Conservation (phyloP, 768 basidiomycete genomes). For the Pleurotus ostreatus region DNA sequence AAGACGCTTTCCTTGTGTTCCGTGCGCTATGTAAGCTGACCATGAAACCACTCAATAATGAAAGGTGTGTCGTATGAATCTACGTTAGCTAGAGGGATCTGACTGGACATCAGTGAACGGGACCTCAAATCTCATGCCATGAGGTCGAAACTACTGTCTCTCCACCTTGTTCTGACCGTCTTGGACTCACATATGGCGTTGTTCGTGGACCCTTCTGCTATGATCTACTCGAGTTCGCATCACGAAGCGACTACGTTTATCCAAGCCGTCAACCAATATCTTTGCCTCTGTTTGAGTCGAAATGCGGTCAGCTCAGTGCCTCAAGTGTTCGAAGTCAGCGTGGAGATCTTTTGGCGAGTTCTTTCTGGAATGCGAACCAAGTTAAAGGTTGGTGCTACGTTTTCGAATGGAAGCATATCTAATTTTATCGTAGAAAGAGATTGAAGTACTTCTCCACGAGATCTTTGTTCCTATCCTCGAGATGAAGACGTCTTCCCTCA, state of each 20-base stretch:
- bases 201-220: slow-evolving; percentile 83
- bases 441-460: slow-evolving; percentile 96
- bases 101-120: slow-evolving; percentile 61
- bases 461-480: slow-evolving; percentile 98
- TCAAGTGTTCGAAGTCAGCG: slow-evolving; percentile 96
- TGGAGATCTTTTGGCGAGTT: slow-evolving; percentile 98
- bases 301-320: slow-evolving; percentile 95
- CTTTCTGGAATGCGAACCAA: slow-evolving; percentile 92
- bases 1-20: slow-evolving; percentile 98
- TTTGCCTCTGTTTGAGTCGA: slow-evolving; percentile 87
- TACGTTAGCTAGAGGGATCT: slow-evolving; percentile 12
- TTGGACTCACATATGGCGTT: slow-evolving; percentile 88
- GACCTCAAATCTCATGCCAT: slow-evolving; percentile 95
- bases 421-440: slow-evolving; percentile 79
- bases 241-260: slow-evolving; percentile 86
- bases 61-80: slow-evolving; percentile 66
- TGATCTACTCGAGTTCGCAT: slow-evolving; percentile 88
- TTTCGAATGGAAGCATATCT: neutral
- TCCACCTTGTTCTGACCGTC: slow-evolving; percentile 91
- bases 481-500: slow-evolving; percentile 93
- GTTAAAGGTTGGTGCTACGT: slow-evolving; percentile 66
- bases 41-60: slow-evolving; percentile 93
- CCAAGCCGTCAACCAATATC: slow-evolving; percentile 93
- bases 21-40: slow-evolving; percentile 95
- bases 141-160: slow-evolving; percentile 91